Evolutionary conservation across 2,329 filamentous ascomycete species (phyloP), one percentile per base, ranked within the genome.

Genomic region (Fusarium sp.): DNA sequence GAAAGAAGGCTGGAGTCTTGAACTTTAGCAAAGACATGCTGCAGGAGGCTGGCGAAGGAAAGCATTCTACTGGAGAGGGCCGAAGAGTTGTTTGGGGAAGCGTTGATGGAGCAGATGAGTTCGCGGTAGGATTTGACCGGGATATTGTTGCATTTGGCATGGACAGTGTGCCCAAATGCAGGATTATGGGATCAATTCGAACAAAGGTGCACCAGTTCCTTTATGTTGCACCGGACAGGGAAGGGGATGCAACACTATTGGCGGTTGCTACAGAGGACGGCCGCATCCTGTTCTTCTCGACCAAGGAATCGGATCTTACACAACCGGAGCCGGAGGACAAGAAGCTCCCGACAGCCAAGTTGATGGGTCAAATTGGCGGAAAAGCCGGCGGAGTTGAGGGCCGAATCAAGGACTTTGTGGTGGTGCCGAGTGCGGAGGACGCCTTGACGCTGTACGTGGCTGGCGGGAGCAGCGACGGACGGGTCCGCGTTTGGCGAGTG

Each of bases 1-100:
- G 95, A 21, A 97, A 95, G 84, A 98, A 97, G 84, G 95, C 95
- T 2, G 94, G 95, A 35, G 95, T 97, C 58, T 84, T 99, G 75
- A 96, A 93, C 79, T 98, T 98, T 80, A 89, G 88, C 73, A 87
- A 89, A 63, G 89, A 91, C 1, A 87, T 96, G 77, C 85, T 98
- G 58, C 86, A 89, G 48, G 90, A 93, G 75, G 89, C 93, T 16
- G 94, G 93, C 49, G 94, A 97, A 83, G 89, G 91, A 46, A 90
- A 90, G 80, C 91, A 92, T 80, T 90, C 91, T 48, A 91, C 90
- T 48, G 95, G 95, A 18, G 96, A 98, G 79, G 95, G 94, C 8
- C 86, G 93, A 60, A 89, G 88, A 74, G 94, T 98, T 23, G 87
- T 90, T 3, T 99, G 96, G 95, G 91, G 93, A 66, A 84, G 83